Conservation (phyloP, 2,329 filamentous ascomycete species). For the Xylariaceae sp. region DNA sequence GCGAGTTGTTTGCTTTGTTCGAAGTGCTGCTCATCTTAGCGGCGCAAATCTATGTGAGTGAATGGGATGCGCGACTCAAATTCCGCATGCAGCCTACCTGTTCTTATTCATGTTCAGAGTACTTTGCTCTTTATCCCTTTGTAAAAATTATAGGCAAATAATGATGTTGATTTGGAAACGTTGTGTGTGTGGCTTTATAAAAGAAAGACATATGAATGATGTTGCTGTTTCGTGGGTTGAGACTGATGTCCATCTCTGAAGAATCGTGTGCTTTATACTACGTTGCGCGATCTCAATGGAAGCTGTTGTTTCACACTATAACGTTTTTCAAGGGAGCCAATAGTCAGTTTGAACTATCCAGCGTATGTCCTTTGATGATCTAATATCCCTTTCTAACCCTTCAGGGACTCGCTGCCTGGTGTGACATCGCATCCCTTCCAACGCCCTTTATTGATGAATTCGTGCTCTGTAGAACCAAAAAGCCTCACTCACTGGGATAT, state of each 20-base stretch:
- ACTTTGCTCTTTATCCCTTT: background rate
- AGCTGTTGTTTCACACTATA: background rate
- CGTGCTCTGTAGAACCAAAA: background rate
- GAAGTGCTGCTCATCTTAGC: background rate
- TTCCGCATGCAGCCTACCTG: conserved; percentile 5
- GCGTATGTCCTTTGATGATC: background rate
- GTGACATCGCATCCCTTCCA: conserved; percentile 1
- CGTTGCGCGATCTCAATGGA: background rate
- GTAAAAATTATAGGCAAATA: background rate
- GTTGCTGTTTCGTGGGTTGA: background rate
- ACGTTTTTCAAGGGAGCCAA: background rate
- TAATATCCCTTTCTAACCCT: background rate
- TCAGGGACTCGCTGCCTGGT: background rate
- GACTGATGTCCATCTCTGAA: background rate
- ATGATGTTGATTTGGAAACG: background rate
- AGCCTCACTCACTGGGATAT: background rate
- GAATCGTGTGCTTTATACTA: background rate
- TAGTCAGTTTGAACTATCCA: background rate
- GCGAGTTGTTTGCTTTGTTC: conserved; percentile 1
- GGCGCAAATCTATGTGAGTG: conserved; percentile 2
- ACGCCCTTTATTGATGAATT: background rate
- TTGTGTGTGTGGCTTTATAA: no score
- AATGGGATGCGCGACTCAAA: no score
- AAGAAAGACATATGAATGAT: no score
- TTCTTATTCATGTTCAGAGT: conserved; percentile 9